Evolutionary conservation across 352 stramenopile species (phyloP).

Genomic region (Phytophthora ramorum): DNA sequence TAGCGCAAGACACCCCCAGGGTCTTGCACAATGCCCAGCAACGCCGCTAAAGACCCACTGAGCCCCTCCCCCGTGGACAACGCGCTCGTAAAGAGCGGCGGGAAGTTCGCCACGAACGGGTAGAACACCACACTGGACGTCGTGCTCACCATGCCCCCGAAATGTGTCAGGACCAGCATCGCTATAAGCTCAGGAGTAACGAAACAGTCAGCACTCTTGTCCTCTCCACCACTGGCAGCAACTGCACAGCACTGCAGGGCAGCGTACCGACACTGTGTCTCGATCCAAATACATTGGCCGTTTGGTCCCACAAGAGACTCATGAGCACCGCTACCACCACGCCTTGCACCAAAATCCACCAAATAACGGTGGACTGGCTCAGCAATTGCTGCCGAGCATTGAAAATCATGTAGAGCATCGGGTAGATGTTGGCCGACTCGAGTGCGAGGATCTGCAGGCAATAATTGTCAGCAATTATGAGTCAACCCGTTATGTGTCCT

Average conservation of each 20-base stretch:
- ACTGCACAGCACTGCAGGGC: neutral
- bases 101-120: constrained; percentile 70
- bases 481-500: constrained; percentile 6
- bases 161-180: constrained; percentile 68
- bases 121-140: constrained; percentile 81
- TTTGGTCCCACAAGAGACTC: constrained; percentile 63
- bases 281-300: constrained; percentile 50
- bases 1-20: constrained; percentile 62
- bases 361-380: constrained; percentile 54
- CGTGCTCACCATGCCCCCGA: constrained; percentile 72
- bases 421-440: constrained; percentile 76
- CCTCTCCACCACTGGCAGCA: neutral
- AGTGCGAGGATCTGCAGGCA: constrained; percentile 62
- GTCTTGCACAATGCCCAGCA: constrained; percentile 67
- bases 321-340: constrained; percentile 61
- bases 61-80: constrained; percentile 71
- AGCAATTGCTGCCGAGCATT: constrained; percentile 55
- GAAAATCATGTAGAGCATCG: constrained; percentile 72
- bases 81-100: constrained; percentile 68
- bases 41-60: constrained; percentile 63
- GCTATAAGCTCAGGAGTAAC: constrained; percentile 27
- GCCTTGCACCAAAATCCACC: constrained; percentile 59
- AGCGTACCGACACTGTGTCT: constrained; percentile 58
- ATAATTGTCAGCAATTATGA: constrained; percentile 5
- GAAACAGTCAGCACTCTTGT: neutral